These are phyloP conservation scores for Cyberlindnera maritima DNA, from an alignment of 805 yeast species.

Conservation along the genomic window DNA sequence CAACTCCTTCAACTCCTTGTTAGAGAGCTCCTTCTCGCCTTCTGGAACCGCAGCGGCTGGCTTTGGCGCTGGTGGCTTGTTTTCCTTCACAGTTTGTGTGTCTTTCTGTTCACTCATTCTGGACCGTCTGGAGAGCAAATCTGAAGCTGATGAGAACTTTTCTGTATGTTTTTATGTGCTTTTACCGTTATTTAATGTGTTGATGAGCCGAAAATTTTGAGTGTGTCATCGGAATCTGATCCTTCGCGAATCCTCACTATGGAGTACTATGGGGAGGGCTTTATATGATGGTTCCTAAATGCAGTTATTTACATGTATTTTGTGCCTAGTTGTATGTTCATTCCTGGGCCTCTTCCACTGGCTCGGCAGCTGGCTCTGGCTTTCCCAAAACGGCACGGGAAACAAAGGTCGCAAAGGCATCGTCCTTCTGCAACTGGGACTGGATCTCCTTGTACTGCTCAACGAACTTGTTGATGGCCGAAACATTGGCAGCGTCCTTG, in stretches of 20 bases:
- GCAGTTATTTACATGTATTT: conserved; percentile 1
- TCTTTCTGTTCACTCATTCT: neutral
- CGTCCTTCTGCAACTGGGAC: conserved; percentile 6
- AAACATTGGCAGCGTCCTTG: conserved; percentile 9
- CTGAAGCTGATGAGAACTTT: no score
- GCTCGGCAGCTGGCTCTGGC: conserved; percentile 8
- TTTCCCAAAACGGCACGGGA: conserved; percentile 13
- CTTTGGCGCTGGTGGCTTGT: neutral
- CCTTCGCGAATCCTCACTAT: conserved; percentile 7
- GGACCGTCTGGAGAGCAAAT: neutral
- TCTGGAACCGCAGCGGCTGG: conserved; percentile 1
- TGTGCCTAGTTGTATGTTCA: neutral
- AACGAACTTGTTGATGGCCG: conserved; percentile 8
- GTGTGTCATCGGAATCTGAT: neutral
- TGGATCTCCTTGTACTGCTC: conserved; percentile 13
- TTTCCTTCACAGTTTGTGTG: neutral
- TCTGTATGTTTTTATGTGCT: no score
- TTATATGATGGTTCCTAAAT: no score
- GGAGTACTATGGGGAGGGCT: no score
- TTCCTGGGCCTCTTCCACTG: conserved; percentile 4
- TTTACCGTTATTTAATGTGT: neutral
- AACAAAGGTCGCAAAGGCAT: conserved; percentile 5
- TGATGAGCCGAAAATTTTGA: conserved; percentile 8
- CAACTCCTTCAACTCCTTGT: conserved; percentile 82
- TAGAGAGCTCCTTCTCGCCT: conserved; percentile 43